Base-by-base conservation (phyloP, 1,284 basidiomycete genomes). In the Pseudozyma flocculosa region DNA sequence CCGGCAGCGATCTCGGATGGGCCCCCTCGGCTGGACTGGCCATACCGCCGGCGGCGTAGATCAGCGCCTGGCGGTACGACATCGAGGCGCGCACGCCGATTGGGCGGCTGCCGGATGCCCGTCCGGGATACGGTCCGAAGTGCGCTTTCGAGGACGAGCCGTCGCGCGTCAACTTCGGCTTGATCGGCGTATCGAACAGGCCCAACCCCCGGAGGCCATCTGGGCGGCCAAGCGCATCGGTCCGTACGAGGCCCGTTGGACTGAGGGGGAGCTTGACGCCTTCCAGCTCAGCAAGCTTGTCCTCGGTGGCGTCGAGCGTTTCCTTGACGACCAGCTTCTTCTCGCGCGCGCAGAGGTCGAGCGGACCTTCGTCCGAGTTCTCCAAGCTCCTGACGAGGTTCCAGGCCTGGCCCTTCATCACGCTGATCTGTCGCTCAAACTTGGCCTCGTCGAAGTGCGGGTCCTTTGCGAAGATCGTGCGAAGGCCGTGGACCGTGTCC, bases 341-440 rank as follows among this genome's bases (percentile, higher is more conserved):
- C n/a, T 60, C 69, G 0, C 70, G 48, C 7, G 74, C 69, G 43
- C 75, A 78, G 23, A 78, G 55, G 48, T 78, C 73, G 19, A 78
- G 60, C 2, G 75, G 75, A 2, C 75, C 65, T 80, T 87, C 80
- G 64, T 89, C 88, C 15, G 81, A 73, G 70, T 88, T 86, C 64
- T 84, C 85, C 42, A 95, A 79, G 9, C 87, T 88, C 74, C 92
- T 87, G 1, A 93, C 84, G 30, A 94, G 86, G 67, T 92, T 92
- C 84, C 86, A 90, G 4, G 89, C 91, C 76, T 95, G 92, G 3
- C 91, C 92, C 78, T 92, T 92, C 62, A 94, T 86, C 8, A 94
- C 88, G 34, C 88, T 87, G 65, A 94, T 81, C 83, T 94, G 91
- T 64, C 87, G 82, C 85, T 89, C 61, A 59, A 80, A 81, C 48